Evolutionary conservation across 2,329 filamentous ascomycete genomes (phyloP).

Genomic region (Cladophialophora yegresii): DNA sequence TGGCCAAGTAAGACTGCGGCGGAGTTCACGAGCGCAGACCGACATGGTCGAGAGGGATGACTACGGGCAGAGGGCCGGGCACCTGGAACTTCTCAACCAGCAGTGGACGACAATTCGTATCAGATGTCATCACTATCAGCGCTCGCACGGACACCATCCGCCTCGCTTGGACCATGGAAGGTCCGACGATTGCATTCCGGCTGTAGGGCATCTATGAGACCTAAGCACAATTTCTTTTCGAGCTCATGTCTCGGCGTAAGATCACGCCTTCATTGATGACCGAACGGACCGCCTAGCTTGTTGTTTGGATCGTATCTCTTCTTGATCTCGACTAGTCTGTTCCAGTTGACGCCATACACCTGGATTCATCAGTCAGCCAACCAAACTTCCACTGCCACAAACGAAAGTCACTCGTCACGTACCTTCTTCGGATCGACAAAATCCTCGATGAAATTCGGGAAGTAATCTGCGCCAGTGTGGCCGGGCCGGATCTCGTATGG

Average conservation of each 20-base stretch:
- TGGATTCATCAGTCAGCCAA: not conserved
- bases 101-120: not conserved
- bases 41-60: not conserved
- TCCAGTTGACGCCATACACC: constrained; percentile 22
- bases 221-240: not conserved
- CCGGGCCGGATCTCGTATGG: constrained; percentile 20
- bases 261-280: not conserved
- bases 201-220: not conserved
- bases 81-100: not conserved
- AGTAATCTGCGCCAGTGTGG: constrained; percentile 22
- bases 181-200: not conserved
- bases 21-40: not conserved
- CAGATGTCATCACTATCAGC: not conserved
- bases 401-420: not conserved
- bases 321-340: constrained; percentile 17
- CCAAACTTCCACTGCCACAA: not conserved
- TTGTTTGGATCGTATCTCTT: constrained; percentile 21
- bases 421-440: constrained; percentile 22
- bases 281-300: constrained; percentile 20
- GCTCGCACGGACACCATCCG: not conserved
- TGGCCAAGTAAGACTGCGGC: not conserved
- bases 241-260: not conserved
- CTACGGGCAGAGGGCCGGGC: not conserved
- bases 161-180: not conserved
- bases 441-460: constrained; percentile 23